phyloP scores from a whole-genome alignment of 257 asterid species.

The Datura wrightii region DNA sequence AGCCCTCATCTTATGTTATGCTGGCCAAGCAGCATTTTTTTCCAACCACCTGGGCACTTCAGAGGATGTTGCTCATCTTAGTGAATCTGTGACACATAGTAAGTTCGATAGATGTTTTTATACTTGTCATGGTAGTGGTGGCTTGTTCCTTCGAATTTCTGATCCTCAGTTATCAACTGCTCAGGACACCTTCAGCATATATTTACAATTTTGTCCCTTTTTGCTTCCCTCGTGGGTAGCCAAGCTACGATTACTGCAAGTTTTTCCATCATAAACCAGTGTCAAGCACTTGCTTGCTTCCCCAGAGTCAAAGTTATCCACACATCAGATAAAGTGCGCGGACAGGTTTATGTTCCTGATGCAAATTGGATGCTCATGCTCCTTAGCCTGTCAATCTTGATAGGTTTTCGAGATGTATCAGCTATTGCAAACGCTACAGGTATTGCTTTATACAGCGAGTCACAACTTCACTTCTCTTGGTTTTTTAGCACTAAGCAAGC shows the following conservation, averaged over 20 bases:
- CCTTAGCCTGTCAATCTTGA: conserved; percentile 72
- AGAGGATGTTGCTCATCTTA: conserved; percentile 66
- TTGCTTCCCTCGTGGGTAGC: conserved; percentile 97
- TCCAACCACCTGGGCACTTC: conserved; percentile 47
- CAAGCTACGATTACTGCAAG: conserved; percentile 96
- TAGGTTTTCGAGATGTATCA: conserved; percentile 69
- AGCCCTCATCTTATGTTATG: conserved; percentile 75
- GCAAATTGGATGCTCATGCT: conserved; percentile 85
- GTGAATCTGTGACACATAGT: conserved; percentile 86
- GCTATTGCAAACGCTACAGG: conserved; percentile 84
- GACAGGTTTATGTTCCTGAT: conserved; percentile 91
- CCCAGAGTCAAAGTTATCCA: conserved; percentile 93
- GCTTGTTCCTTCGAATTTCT: conserved; percentile 7
- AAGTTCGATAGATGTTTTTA: conserved; percentile 38
- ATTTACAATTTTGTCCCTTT: conserved; percentile 73
- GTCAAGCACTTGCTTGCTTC: conserved; percentile 85
- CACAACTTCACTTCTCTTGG: neutral
- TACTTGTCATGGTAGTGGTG: neutral
- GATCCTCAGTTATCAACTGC: conserved; percentile 37
- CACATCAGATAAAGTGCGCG: conserved; percentile 77
- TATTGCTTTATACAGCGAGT: conserved; percentile 27
- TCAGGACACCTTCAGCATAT: conserved; percentile 75
- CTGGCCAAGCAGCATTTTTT: conserved; percentile 92
- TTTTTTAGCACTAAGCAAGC: neutral
- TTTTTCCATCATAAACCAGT: conserved; percentile 92